Base-by-base conservation (phyloP, 345 rosid species). In the Eutrema yunnanense region DNA sequence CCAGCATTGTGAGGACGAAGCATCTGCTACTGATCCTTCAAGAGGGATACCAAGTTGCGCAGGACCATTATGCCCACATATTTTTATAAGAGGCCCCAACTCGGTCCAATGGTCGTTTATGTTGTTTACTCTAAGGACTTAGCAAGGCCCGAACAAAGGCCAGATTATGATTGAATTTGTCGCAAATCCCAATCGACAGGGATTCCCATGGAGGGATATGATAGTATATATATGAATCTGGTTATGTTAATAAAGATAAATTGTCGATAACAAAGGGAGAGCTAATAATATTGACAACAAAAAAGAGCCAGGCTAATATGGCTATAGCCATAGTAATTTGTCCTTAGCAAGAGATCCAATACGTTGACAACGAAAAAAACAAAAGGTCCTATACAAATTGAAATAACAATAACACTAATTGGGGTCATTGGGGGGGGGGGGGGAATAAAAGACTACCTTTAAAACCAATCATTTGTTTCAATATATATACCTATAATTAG, bases 151-250 rank as follows among this genome's bases (percentile, higher is more conserved):
- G n/a, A n/a, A n/a, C n/a, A n/a, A n/a, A n/a, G n/a, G n/a, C n/a
- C n/a, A n/a, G n/a, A n/a, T 16, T 16, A 16, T 16, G 16, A 16
- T 0, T 16, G 16, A 16, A 16, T 16, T 16, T 37, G 43, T 50
- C 5, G 27, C 43, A n/a, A 51, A 61, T 50, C 67, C 51, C 67
- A 10, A 30, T 50, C 60, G 42, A 13, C 53, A 61, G 42, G 59
- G 52, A 71, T 47, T 69, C 47, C 33, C 46, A 47, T 69, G 65
- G 30, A 14, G 16, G 58, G 49, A 70, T 8, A 58, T 58, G 49
- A 9, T 70, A 70, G 37, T 29, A 58, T 58, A 70, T 58, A 37
- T n/a, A 58, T 9, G 49, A 48, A 38, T 30, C 3, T 61, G 59
- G 9, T 71, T 61, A 13, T 19, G 47, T 58, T n/a, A 11, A 41